Base-by-base conservation (phyloP, 768 basidiomycete species). In the Chlorophyllum brunneum region DNA sequence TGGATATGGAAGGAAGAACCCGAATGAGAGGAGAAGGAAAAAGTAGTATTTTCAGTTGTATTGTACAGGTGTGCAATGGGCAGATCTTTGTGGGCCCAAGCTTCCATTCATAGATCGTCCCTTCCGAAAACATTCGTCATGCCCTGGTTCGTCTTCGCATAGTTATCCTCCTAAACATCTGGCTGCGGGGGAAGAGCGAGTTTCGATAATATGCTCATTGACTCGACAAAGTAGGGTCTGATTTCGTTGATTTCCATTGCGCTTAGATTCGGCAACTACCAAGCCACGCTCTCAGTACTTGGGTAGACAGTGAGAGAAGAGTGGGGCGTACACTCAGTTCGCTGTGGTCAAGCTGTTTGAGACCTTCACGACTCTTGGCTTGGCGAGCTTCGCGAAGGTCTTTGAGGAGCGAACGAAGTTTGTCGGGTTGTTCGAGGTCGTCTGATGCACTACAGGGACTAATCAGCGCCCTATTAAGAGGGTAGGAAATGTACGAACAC, bases 371-470 rank as follows among this genome's bases (percentile, higher is more conserved):
- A 69, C 89, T 86, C 64, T 99, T 99, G 6, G 94, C 88, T 65
- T 98, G 95, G 33, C 97, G 80, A 10, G 91, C 92, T 72, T 98
- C 95, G 10, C 95, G 86, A n/a, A 98, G 74, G 63, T 97, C 94
- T 66, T 98, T 95, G 16, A 98, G 77, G 2, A 98, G 69, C 4
- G 85, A 85, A 4, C 91, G 81, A 18, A 98, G 72, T 58, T 83
- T 88, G 50, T 97, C 92, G 3, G 94, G 82, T 52, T 85, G 83
- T 48, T 86, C 81, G 6, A 98, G 72, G 58, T 99, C 95, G 63
- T 98, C 95, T 7, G 92, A 78, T 0, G 95, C 95, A 0, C 95
- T 98, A 50, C 8, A 36, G 20, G 15, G 22, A 49, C 36, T 38
- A 52, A 38, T 41, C 48, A 53, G n/a, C 1, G 33, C 5, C 6